Conservation (phyloP, 2,329 filamentous ascomycete species). For the Colletotrichum sp. region DNA sequence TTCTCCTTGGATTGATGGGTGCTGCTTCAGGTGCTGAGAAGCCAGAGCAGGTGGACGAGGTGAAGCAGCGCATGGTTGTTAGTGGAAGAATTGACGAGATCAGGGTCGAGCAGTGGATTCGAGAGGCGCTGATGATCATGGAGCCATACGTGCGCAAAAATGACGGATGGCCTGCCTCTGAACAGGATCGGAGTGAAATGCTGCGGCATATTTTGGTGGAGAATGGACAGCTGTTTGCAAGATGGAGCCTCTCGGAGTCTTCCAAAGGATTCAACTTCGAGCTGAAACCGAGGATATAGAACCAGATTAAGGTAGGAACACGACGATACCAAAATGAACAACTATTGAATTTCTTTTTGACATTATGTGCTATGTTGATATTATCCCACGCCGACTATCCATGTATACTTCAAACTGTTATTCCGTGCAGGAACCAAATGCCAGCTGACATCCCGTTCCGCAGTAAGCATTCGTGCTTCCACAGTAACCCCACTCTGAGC, state of each 20-base stretch:
- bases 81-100: neutral
- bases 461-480: neutral
- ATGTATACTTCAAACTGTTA: neutral
- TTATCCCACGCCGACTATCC: neutral
- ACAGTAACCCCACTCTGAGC: neutral
- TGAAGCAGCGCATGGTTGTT: neutral
- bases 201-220: neutral
- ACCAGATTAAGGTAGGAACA: neutral
- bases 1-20: constrained; percentile 17
- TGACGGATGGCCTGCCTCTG: neutral
- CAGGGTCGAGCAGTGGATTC: neutral
- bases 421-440: neutral
- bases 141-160: neutral
- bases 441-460: neutral
- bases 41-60: neutral
- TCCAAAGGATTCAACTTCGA: neutral
- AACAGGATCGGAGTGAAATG: neutral
- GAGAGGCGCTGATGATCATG: neutral
- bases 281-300: neutral
- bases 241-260: neutral
- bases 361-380: neutral
- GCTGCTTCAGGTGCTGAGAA: constrained; percentile 1
- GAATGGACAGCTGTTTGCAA: constrained; percentile 5
- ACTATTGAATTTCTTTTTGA: neutral
- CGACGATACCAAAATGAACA: neutral